phyloP scores from a whole-genome alignment of 371 early-diverging fungal species.

The Funneliformis caledonium region DNA sequence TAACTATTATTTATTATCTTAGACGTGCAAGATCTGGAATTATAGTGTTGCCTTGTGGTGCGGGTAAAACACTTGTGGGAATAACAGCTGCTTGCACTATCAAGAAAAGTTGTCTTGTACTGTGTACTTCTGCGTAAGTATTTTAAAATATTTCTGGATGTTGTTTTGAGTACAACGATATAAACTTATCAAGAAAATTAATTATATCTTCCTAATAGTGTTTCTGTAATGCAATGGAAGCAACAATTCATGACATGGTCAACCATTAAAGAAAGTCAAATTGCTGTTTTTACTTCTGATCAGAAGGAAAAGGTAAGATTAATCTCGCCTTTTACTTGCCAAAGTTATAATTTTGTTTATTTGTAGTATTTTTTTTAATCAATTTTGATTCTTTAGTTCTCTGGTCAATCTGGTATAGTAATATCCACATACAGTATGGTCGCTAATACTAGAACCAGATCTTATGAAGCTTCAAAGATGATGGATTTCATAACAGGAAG shows the following conservation, averaged over 20 bases:
- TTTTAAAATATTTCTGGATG: neutral
- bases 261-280: constrained; percentile 88
- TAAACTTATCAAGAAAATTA: too few relatives aligned
- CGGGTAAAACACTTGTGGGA: constrained; percentile 99
- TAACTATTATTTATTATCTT: neutral
- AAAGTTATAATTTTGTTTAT: neutral
- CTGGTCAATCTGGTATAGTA: constrained; percentile 89
- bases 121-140: constrained; percentile 91
- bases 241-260: constrained; percentile 97
- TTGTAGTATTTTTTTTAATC: neutral
- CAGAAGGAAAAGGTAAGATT: constrained; percentile 81
- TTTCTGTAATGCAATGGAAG: constrained; percentile 99
- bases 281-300: constrained; percentile 97
- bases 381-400: constrained; percentile 54
- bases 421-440: constrained; percentile 99
- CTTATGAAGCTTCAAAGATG: constrained; percentile 95
- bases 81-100: constrained; percentile 99
- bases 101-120: constrained; percentile 94
- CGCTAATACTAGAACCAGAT: constrained; percentile 93
- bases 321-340: constrained; percentile 20
- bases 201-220: constrained; percentile 48
- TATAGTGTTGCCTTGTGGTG: constrained; percentile 99
- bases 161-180: neutral
- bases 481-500: constrained; percentile 92
- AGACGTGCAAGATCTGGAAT: constrained; percentile 98